These are phyloP conservation scores for Coccomyxa sp. DNA, from an alignment of 139 green algal genomes.

Conservation along the genomic window DNA sequence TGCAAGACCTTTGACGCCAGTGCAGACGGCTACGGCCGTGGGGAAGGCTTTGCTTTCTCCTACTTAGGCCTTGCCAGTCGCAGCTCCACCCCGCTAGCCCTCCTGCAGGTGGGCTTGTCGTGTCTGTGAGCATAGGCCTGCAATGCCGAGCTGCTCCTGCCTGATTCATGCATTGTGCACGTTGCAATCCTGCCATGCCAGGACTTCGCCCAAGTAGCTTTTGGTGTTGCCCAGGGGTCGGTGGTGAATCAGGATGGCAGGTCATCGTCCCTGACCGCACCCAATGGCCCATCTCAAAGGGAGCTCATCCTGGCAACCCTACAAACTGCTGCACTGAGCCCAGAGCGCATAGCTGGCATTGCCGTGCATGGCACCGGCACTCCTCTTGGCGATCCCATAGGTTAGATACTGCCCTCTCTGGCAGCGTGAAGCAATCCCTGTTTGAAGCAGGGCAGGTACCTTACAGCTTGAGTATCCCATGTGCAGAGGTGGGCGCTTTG, in stretches of 20 bases:
- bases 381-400: conserved; percentile 82
- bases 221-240: not conserved
- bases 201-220: too few species aligned
- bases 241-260: conserved; percentile 63
- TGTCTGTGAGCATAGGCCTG: too few species aligned
- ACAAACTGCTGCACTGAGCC: not conserved
- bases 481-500: conserved; percentile 8
- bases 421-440: too few species aligned
- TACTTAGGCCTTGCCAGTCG: not conserved
- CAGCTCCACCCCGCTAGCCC: too few species aligned
- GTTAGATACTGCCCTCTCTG: too few species aligned
- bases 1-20: conserved; percentile 75
- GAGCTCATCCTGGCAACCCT: conserved; percentile 58
- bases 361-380: conserved; percentile 85
- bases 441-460: too few species aligned
- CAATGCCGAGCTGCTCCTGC: too few species aligned
- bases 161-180: too few species aligned
- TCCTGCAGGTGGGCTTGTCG: too few species aligned
- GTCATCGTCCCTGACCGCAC: conserved; percentile 76
- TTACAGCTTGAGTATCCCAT: not conserved
- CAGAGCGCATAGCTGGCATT: conserved; percentile 17
- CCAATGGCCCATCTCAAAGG: conserved; percentile 84
- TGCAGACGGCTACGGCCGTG: conserved; percentile 77
- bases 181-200: too few species aligned
- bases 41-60: conserved; percentile 40